phyloP scores from a whole-genome alignment of 139 green algal species.

The Chlamydomonas sp. region DNA sequence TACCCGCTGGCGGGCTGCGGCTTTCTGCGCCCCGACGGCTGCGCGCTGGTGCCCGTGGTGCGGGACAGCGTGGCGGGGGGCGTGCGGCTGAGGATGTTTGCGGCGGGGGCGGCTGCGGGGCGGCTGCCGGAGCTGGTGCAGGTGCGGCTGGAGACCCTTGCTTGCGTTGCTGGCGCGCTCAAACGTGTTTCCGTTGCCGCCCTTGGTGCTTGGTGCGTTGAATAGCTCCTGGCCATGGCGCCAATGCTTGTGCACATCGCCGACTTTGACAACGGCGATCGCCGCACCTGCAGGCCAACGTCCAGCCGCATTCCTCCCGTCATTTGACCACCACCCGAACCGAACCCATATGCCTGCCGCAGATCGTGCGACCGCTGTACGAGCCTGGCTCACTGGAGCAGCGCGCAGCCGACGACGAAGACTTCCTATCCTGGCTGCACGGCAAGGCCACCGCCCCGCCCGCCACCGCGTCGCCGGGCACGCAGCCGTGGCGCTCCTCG shows the following conservation, averaged over 20 bases:
- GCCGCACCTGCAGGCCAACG: no score
- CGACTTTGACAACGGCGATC: no score
- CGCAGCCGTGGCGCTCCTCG: neutral
- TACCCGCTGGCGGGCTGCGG: slow-evolving; percentile 7
- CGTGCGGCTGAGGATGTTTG: slow-evolving; percentile 21
- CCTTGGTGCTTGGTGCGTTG: no score
- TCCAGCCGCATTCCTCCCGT: no score
- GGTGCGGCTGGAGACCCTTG: slow-evolving; percentile 21
- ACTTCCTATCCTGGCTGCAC: slow-evolving; percentile 7
- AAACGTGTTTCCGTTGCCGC: no score
- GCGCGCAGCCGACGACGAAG: neutral
- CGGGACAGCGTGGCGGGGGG: slow-evolving; percentile 2
- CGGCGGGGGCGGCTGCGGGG: neutral
- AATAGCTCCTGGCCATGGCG: no score
- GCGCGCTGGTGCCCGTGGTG: slow-evolving; percentile 26
- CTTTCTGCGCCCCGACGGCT: slow-evolving; percentile 23
- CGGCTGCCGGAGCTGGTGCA: slow-evolving; percentile 23
- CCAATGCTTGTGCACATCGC: no score
- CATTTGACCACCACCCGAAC: no score
- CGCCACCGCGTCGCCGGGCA: no score
- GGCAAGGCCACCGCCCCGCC: neutral
- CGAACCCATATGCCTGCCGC: no score
- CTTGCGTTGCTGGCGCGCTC: no score
- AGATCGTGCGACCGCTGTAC: neutral
- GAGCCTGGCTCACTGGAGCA: neutral